A percentile compares a stretch with the other conserved stretches of the same genome.
Evolutionary conservation across 441 rosid genomes (phyloP).

Genomic region (Gossypium schwendimanii): DNA sequence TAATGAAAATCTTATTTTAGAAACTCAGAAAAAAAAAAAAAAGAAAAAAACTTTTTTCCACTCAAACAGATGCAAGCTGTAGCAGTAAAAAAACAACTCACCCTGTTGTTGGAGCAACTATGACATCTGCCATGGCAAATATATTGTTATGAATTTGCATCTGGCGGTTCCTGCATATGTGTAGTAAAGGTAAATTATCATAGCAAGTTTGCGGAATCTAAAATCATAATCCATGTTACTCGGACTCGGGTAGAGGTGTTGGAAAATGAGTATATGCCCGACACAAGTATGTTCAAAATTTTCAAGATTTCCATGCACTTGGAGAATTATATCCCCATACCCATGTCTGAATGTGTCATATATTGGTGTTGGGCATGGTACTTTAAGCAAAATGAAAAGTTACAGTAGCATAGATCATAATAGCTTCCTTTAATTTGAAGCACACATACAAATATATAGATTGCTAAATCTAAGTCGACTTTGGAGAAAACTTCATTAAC

Average conservation of each 20-base stretch:
- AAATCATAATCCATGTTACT: not conserved
- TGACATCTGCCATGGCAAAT: conserved; percentile 52
- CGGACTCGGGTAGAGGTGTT: not conserved
- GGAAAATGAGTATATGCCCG: not conserved
- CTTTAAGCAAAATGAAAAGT: not conserved
- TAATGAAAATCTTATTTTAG: not conserved
- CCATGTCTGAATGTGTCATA: not conserved
- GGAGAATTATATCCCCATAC: not conserved
- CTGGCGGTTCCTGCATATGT: conserved; percentile 45
- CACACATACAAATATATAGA: not conserved
- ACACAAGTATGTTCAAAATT: not conserved
- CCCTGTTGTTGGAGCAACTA: conserved; percentile 74
- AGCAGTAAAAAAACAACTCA: conserved; percentile 14
- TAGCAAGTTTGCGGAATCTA: not conserved
- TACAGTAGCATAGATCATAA: not conserved
- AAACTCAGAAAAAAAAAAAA: not conserved
- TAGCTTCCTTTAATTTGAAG: not conserved
- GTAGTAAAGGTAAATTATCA: not conserved
- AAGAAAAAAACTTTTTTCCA: not conserved
- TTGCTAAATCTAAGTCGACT: not conserved
- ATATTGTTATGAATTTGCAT: conserved; percentile 43
- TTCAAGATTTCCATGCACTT: not conserved
- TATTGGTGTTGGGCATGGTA: not conserved
- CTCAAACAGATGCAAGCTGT: not conserved
- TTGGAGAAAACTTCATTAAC: not conserved